Evolutionary conservation across 2,329 filamentous ascomycete genomes (phyloP), one percentile per base, ranked within the genome.

Genomic region (Cladophialophora psammophila): DNA sequence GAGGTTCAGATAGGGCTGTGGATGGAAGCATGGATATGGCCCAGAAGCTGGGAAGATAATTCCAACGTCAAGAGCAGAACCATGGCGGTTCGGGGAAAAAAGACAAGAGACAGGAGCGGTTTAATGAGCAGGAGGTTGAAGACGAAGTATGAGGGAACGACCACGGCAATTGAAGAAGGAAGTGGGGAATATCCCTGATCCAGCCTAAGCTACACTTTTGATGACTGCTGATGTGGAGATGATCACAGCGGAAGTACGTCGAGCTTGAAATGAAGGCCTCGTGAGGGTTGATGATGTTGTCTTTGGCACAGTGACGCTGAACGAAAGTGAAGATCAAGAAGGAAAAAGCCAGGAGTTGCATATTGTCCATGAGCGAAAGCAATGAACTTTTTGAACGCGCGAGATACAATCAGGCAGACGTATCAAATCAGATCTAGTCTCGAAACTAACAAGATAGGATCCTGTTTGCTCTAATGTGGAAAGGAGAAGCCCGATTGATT

Each of bases 1-100:
- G 67, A 88, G 93, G 77, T 98, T 98, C 85, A 83, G 88, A 80
- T 90, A 82, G 75, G 71, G 9, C 31, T 20, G 10, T 48, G 60
- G 18, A 57, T 26, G 0, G 34, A 57, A 45, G 40, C 20, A 20
- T 50, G 18, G 45, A 26, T 50, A 26, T 50, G 1, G 3, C 45
- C 18, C 20, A 20, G 18, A 50, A 1, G 26, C 20, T 26, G 20
- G 26, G 26, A 50, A 26, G 45, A 26, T 26, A 5, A 26, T 50
- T 12, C 20, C 45, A 26, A 50, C 18, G 3, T 26, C 45, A 50
- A 26, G 18, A 50, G 45, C 26, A 20, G 18, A 50, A 26, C 5
- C 45, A 26, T 50, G 45, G 18, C 45, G 26, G 20, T 12, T 10
- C 10, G 8, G 12, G 45, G 20, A 12, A 10, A 50, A 26, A 18